Evolutionary conservation across 495 filamentous ascomycete species (phyloP), one percentile per base, ranked within the genome.

Genomic region (Chaetomium tenue): DNA sequence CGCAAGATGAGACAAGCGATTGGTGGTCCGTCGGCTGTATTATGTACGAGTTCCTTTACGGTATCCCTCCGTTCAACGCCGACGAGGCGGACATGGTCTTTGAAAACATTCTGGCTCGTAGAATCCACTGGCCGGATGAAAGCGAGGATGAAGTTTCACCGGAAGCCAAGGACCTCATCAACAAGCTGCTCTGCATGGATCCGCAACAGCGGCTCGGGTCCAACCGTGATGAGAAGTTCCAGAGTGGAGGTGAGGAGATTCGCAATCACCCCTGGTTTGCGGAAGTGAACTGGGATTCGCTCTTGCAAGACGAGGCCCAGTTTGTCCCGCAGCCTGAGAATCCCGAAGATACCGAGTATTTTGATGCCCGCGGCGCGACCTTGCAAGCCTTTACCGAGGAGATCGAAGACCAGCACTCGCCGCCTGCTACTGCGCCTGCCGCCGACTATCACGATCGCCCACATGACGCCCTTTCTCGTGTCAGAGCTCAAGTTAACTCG

Each of bases 11-110:
- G 73, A 93, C 92, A 67, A 97, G 94, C 74, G 94, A 98, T 84
- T 98, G 94, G 94, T 98, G 94, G 94, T 98, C 94, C 8, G 79
- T 98, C 52, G 94, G 94, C 2, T 98, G 94, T 70, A 98, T 98
- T 64, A 80, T 98, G 77, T 98, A 97, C 72, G 94, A 98, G 68
- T 97, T 96, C 65, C 79, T 98, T 22, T 98, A 90, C 89, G 94
- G 60, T 84, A 91, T 76, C 25, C 94, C 94, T 1, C 94, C 94
- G 23, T 98, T 98, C 76, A 92, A 98, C 72, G 94, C 91, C 7
- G 81, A 81, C 20, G 91, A 91, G 47, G 94, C 94, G 0, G 95
- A 98, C 63, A 83, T 93, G 70, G 95, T 98, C 13, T 98, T 98
- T 70, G 91, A 96, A 66, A 98, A 98, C 70, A 98, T 98, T 61